phyloP scores from a whole-genome alignment of 345 rosid genomes.

The Moricandia moricandioides region DNA sequence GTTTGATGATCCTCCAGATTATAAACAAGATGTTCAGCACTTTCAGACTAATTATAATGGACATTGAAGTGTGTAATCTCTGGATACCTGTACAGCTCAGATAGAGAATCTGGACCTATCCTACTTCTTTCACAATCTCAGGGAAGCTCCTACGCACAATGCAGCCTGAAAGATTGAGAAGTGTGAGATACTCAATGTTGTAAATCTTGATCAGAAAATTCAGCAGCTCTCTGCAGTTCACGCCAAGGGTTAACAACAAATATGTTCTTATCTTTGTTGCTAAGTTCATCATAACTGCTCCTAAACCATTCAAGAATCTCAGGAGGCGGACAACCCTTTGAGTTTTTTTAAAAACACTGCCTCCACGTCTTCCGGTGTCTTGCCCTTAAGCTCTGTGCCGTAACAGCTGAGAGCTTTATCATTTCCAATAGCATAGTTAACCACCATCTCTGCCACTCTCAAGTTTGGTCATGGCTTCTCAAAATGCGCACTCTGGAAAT shows the following conservation, averaged over 20 bases:
- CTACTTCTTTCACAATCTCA: neutral
- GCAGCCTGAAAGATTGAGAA: slow-evolving; percentile 24
- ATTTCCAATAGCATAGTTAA: no score
- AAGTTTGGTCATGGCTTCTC: no score
- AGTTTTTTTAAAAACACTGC: no score
- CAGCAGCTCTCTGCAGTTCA: slow-evolving; percentile 4
- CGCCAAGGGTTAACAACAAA: neutral
- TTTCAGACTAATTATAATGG: slow-evolving; percentile 10
- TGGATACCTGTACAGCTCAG: slow-evolving; percentile 10
- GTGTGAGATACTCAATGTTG: slow-evolving; percentile 2
- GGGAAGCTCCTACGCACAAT: neutral
- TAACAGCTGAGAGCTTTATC: no score
- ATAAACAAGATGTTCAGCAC: neutral
- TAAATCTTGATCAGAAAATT: neutral
- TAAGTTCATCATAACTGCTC: no score
- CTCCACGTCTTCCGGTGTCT: no score
- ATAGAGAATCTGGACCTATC: neutral
- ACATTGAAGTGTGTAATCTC: slow-evolving; percentile 1
- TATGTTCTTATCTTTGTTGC: no score
- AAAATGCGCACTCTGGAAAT: no score
- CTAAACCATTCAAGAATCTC: no score
- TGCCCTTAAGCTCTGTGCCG: no score
- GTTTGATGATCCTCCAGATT: neutral
- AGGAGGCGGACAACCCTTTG: no score
- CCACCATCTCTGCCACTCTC: no score